phyloP scores from a whole-genome alignment of 768 basidiomycete species.

The Tylopilus cervinicoccineus region DNA sequence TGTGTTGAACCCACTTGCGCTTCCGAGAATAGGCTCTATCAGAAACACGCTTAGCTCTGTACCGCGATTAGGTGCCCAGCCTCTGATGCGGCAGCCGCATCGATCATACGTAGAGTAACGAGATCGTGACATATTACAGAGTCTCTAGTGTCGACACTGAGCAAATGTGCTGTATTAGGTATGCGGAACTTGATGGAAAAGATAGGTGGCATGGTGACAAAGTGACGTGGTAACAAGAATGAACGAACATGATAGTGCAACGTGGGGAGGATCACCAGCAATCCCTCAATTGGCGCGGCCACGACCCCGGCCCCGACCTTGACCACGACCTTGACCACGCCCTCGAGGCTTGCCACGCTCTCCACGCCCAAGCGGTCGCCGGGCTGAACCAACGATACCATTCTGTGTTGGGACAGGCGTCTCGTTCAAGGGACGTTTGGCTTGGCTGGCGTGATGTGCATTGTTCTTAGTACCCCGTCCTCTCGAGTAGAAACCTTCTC shows the following conservation, averaged over 20 bases:
- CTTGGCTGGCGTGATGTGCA: background rate
- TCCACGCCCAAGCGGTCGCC: slow-evolving; percentile 13
- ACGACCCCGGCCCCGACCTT: slow-evolving; percentile 36
- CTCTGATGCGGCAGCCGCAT: slow-evolving; percentile 7
- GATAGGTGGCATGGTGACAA: slow-evolving; percentile 18
- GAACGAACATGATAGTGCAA: slow-evolving; percentile 17
- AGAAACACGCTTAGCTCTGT: background rate
- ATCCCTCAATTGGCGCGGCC: slow-evolving; percentile 32
- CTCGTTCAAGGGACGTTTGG: slow-evolving; percentile 2
- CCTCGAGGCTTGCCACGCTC: slow-evolving; percentile 37
- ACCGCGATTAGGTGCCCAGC: background rate
- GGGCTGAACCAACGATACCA: slow-evolving; percentile 7
- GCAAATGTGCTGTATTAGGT: slow-evolving; percentile 14
- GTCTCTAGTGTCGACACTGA: slow-evolving; percentile 10
- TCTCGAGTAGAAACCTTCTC: slow-evolving; percentile 2
- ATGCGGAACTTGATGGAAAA: slow-evolving; percentile 17
- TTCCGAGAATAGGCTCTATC: slow-evolving; percentile 10
- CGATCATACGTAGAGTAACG: slow-evolving; percentile 14
- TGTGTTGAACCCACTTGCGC: slow-evolving; percentile 9
- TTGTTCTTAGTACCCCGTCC: slow-evolving; percentile 10
- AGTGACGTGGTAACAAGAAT: slow-evolving; percentile 19
- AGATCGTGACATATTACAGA: slow-evolving; percentile 15
- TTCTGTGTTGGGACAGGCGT: slow-evolving; percentile 9
- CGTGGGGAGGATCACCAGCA: slow-evolving; percentile 15
- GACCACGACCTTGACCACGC: slow-evolving; percentile 39